These are phyloP conservation scores for Paecilomyces fulvus DNA, from an alignment of 2,329 filamentous ascomycete genomes.

Conservation along the genomic window DNA sequence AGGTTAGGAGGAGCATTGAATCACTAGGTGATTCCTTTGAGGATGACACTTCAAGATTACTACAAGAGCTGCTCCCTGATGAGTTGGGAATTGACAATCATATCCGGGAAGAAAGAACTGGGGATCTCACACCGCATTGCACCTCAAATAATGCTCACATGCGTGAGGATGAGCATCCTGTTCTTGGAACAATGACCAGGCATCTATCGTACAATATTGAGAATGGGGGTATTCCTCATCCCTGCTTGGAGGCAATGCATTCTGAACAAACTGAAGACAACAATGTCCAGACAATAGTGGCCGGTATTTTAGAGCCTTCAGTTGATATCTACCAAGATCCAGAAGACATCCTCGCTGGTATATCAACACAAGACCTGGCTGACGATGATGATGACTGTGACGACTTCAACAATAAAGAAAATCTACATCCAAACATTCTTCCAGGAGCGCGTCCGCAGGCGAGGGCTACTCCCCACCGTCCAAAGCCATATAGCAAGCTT, in stretches of 20 bases:
- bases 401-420: conserved; percentile 4
- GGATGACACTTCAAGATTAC: conserved; percentile 25
- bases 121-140: background rate
- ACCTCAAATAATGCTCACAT: background rate
- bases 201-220: background rate
- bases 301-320: background rate
- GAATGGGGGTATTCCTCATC: background rate
- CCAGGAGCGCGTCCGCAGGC: background rate
- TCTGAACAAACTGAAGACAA: background rate
- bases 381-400: background rate
- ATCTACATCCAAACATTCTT: conserved; percentile 1
- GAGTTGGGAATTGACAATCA: conserved; percentile 14
- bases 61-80: conserved; percentile 15
- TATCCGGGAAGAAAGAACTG: background rate
- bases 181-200: too few species aligned
- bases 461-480: background rate
- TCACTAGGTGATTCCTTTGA: conserved; percentile 17
- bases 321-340: conserved; percentile 1
- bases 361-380: conserved; percentile 1
- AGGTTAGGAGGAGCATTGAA: background rate
- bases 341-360: conserved; percentile 1
- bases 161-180: background rate
- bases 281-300: background rate
- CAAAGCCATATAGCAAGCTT: background rate
- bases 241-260: background rate